These are phyloP conservation scores for Trifolium subterraneum DNA, from an alignment of 306 rosid genomes.

Conservation along the genomic window DNA sequence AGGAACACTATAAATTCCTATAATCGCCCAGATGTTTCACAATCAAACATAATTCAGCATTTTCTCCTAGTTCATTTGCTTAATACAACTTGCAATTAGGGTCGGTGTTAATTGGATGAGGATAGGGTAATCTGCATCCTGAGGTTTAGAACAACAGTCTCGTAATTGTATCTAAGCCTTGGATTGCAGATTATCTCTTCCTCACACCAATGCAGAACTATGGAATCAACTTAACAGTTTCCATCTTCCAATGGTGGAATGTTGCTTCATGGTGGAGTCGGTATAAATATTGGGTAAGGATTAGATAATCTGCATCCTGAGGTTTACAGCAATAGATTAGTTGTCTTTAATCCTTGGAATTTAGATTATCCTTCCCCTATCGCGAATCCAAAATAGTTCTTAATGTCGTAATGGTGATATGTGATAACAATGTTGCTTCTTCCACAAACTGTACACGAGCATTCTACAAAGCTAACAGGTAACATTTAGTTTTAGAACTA, in stretches of 20 bases:
- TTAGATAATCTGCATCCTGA: no score
- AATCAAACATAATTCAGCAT: conserved; percentile 22
- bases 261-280: no score
- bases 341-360: no score
- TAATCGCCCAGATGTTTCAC: neutral
- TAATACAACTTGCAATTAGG: neutral
- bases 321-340: no score
- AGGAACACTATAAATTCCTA: neutral
- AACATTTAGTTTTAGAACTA: no score
- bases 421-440: neutral
- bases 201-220: no score
- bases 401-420: neutral
- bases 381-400: no score
- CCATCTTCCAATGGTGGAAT: no score
- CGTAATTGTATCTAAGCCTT: no score
- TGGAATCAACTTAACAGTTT: neutral
- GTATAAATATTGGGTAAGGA: no score
- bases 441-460: neutral
- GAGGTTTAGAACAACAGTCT: neutral
- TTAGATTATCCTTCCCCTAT: no score
- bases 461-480: neutral
- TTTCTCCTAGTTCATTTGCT: neutral
- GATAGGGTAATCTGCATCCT: conserved; percentile 1
- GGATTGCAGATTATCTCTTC: no score
- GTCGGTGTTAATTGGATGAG: conserved; percentile 30